Base-by-base conservation (phyloP, 768 basidiomycete species). In the Phylloporus scabripes region DNA sequence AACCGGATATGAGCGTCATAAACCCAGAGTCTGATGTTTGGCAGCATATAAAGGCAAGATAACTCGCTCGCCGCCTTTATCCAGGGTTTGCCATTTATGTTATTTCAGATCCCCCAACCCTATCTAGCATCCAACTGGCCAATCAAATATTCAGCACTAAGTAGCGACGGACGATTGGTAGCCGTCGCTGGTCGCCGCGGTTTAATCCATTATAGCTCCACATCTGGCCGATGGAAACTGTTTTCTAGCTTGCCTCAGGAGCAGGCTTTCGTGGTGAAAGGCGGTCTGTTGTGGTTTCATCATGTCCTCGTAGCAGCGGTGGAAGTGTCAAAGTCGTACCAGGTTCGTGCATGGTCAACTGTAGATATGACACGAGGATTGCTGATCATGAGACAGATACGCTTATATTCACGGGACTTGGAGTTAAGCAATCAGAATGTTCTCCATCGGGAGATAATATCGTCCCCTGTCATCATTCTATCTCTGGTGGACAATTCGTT, bases 21-120 rank as follows among this genome's bases (percentile, higher is more conserved):
- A 97, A 97, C 62, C 93, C 94, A 14, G 93, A 95, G 64, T 91
- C 91, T 4, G 94, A 97, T 60, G 94, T 97, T 15, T 98, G 95
- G 94, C 92, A 98, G 58, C 87, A 89, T 69, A 87, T 97, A 66
- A 95, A 94, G 79, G 92, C 80, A 55, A 44, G 56, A 58, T 17
- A 15, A 14, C 18, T 44, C 9, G 11, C 39, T 37, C 45, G 11
- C 38, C 41, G 44, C 14, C 23, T 15, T 57, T 46, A 49, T 46
- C 32, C 17, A 36, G 10, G 18, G 4, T 24, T 24, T 33, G 24
- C 14, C 15, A 21, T 10, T 8, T 18, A 9, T 28, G 4, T 51
- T 40, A n/a, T 42, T 53, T 57, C 45, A 96, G 92, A 82, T 97
- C 17, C 96, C 96, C 1, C 81, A 86, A 59, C 70, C 72, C n/a